Evolutionary conservation across 2,329 filamentous ascomycete genomes (phyloP).

Genomic region (Colletotrichum paranaense): DNA sequence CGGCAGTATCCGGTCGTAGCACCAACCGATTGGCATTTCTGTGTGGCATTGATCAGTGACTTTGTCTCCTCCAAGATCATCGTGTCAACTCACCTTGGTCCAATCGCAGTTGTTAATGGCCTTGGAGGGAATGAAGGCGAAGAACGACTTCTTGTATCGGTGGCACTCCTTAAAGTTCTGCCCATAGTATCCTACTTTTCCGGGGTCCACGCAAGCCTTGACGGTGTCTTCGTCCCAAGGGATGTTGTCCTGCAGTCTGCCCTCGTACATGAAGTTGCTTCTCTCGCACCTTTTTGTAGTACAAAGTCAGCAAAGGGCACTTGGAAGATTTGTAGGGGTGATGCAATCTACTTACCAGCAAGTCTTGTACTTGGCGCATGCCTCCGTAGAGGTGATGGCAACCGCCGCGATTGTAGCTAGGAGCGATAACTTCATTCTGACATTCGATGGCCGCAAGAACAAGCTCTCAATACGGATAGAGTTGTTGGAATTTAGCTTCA

Average conservation of each 20-base stretch:
- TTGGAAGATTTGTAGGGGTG: too few relatives aligned
- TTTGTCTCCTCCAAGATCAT: neutral
- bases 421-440: slow-evolving; percentile 12
- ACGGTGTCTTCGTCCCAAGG: neutral
- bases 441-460: neutral
- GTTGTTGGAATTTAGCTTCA: neutral
- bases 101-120: slow-evolving; percentile 20
- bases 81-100: neutral
- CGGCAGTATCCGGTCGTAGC: neutral
- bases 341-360: neutral
- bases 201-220: neutral
- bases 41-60: neutral
- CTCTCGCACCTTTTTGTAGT: neutral
- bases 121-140: neutral
- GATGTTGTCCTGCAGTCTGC: slow-evolving; percentile 2
- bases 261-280: neutral
- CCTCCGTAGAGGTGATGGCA: slow-evolving; percentile 1
- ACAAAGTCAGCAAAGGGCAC: neutral
- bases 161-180: slow-evolving; percentile 19
- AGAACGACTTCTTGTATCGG: neutral
- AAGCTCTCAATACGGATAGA: neutral
- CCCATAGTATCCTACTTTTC: neutral
- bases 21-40: neutral
- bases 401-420: neutral
- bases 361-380: slow-evolving; percentile 11